These are phyloP conservation scores for Wickerhamiella parazyma DNA, from an alignment of 805 yeast species.

Conservation along the genomic window DNA sequence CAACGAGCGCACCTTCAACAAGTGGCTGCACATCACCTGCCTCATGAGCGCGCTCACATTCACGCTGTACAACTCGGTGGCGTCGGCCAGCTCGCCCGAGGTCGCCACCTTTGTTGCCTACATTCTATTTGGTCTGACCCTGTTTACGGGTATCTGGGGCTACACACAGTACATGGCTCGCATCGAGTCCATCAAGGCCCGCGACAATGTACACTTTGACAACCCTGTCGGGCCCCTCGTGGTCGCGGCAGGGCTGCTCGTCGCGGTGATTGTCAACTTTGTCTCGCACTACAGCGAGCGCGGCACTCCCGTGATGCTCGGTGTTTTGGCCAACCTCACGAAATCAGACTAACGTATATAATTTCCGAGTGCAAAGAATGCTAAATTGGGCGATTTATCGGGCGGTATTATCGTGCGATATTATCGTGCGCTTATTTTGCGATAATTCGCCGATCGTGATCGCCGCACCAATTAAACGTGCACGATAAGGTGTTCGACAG, in stretches of 20 bases:
- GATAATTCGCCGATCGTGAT: not conserved
- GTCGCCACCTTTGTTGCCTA: conserved; percentile 64
- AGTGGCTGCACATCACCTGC: conserved; percentile 87
- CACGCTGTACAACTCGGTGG: conserved; percentile 64
- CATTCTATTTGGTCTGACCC: conserved; percentile 62
- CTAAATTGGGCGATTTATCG: too few relatives aligned
- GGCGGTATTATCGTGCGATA: too few relatives aligned
- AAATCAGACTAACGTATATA: too few relatives aligned
- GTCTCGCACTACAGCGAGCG: conserved; percentile 38
- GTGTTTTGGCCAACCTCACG: not conserved
- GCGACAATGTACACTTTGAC: conserved; percentile 81
- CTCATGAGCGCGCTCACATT: conserved; percentile 75
- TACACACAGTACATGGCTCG: conserved; percentile 62
- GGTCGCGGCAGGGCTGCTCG: conserved; percentile 52
- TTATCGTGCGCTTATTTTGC: too few relatives aligned
- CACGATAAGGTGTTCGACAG: not conserved
- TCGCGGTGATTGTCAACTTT: conserved; percentile 61
- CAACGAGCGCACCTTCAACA: conserved; percentile 89
- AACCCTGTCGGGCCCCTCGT: conserved; percentile 81
- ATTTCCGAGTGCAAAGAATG: too few relatives aligned
- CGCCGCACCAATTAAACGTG: not conserved
- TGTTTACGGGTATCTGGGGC: conserved; percentile 84
- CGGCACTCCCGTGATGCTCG: conserved; percentile 8
- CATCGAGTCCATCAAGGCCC: conserved; percentile 54
- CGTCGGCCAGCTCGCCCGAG: conserved; percentile 39